phyloP scores from a whole-genome alignment of 2,329 filamentous ascomycete species.

The Fusarium torreyae region DNA sequence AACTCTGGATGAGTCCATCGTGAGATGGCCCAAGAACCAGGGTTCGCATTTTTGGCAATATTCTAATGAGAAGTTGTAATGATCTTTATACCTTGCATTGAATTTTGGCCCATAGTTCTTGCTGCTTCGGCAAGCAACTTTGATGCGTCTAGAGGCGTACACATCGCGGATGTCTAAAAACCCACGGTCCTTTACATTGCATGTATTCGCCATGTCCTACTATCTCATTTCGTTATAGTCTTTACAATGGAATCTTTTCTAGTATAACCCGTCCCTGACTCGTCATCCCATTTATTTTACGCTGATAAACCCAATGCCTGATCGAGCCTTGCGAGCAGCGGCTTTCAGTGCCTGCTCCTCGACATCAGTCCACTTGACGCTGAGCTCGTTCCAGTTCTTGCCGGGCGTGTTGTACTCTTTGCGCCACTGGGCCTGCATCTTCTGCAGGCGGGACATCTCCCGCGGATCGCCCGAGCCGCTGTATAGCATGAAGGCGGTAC shows the following conservation, averaged over 20 bases:
- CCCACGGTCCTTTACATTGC: background rate
- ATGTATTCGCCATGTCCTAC: background rate
- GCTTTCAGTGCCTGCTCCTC: constrained; percentile 75
- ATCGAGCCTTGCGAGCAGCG: constrained; percentile 70
- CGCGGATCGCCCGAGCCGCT: constrained; percentile 78
- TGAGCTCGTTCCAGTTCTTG: constrained; percentile 76
- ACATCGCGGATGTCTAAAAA: background rate
- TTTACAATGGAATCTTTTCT: constrained; percentile 1
- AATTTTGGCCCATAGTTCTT: background rate
- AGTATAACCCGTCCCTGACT: background rate
- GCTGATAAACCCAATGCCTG: constrained; percentile 75
- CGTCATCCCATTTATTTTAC: constrained; percentile 67
- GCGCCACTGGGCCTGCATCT: constrained; percentile 72
- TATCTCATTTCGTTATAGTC: background rate
- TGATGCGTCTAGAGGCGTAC: too few species aligned
- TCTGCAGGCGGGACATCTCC: constrained; percentile 74
- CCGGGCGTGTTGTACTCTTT: constrained; percentile 75
- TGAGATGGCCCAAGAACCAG: constrained; percentile 10
- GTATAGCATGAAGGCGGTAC: constrained; percentile 76
- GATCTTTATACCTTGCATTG: constrained; percentile 33
- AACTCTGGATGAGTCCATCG: constrained; percentile 18
- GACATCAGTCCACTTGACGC: constrained; percentile 76
- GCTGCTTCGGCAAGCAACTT: background rate
- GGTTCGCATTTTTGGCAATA: constrained; percentile 23
- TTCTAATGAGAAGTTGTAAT: constrained; percentile 45